A percentile compares a stretch with the other conserved stretches of the same genome.
These are phyloP conservation scores for Patellifolia procumbens DNA, from an alignment of 179 eudicot species.

Conservation along the genomic window DNA sequence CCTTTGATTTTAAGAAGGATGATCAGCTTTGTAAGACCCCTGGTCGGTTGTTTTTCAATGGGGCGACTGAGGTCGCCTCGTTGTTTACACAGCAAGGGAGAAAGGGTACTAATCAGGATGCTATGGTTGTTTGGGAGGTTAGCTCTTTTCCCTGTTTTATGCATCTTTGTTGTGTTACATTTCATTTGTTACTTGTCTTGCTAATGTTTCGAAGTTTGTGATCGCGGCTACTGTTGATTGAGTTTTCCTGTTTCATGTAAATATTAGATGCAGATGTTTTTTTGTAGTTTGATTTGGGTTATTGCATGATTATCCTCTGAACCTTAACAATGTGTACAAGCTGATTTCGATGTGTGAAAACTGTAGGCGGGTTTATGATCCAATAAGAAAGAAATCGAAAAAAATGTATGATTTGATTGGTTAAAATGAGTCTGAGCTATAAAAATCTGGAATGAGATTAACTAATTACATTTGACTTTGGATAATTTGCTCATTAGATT, in stretches of 20 bases:
- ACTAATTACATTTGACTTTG: neutral
- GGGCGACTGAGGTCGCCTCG: constrained; percentile 69
- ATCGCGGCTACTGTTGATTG: constrained; percentile 1
- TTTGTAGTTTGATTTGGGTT: neutral
- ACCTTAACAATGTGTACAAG: neutral
- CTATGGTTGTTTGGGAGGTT: constrained; percentile 98
- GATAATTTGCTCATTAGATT: neutral
- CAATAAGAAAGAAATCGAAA: neutral
- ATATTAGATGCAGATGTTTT: neutral
- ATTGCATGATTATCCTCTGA: neutral
- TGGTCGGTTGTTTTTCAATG: constrained; percentile 68
- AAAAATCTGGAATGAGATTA: constrained; percentile 16
- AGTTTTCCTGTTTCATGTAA: neutral
- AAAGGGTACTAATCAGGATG: constrained; percentile 97
- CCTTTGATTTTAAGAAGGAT: constrained; percentile 59
- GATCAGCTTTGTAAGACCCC: constrained; percentile 64
- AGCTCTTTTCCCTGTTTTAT: neutral
- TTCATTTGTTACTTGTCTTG: neutral
- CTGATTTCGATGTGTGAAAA: constrained; percentile 8
- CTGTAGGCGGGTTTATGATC: constrained; percentile 1
- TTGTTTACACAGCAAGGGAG: constrained; percentile 82
- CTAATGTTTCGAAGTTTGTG: neutral
- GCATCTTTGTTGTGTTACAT: neutral
- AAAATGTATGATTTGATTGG: neutral
- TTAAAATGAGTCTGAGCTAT: constrained; percentile 2